phyloP scores from a whole-genome alignment of 2,329 filamentous ascomycete species.

The Ophiostoma himal-ulmi region DNA sequence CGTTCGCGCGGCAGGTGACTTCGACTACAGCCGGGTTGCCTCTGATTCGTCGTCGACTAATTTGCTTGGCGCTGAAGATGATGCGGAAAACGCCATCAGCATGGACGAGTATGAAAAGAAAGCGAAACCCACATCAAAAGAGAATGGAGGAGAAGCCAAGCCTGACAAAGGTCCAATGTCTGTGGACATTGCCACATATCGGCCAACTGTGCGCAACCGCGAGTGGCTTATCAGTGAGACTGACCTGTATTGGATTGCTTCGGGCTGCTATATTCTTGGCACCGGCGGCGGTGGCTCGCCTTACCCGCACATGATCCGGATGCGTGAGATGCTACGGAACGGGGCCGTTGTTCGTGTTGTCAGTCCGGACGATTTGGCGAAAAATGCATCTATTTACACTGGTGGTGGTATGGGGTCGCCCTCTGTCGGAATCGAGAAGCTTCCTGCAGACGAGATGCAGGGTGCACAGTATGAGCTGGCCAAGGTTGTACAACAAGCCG shows the following conservation, averaged over 20 bases:
- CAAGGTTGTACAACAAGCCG: constrained; percentile 42
- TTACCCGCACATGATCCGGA: constrained; percentile 46
- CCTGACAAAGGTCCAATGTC: background rate
- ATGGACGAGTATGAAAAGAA: constrained; percentile 2
- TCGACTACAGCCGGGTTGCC: background rate
- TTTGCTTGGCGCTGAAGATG: background rate
- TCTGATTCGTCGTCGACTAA: background rate
- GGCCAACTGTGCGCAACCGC: background rate
- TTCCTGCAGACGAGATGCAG: background rate
- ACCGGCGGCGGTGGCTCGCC: constrained; percentile 56
- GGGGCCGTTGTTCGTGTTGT: constrained; percentile 49
- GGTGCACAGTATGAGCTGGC: constrained; percentile 36
- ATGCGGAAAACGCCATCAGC: background rate
- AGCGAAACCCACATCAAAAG: background rate
- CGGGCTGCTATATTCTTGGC: constrained; percentile 56
- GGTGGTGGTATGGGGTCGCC: background rate
- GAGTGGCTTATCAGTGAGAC: constrained; percentile 46
- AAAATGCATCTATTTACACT: background rate
- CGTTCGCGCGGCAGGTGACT: background rate
- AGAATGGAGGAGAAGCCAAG: background rate
- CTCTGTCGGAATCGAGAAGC: background rate
- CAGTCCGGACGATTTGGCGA: constrained; percentile 27
- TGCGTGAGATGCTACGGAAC: constrained; percentile 45
- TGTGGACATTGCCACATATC: background rate
- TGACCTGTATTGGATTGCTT: constrained; percentile 52